phyloP scores from a whole-genome alignment of 2,329 filamentous ascomycete species.

The Aspergillus floridensis region DNA sequence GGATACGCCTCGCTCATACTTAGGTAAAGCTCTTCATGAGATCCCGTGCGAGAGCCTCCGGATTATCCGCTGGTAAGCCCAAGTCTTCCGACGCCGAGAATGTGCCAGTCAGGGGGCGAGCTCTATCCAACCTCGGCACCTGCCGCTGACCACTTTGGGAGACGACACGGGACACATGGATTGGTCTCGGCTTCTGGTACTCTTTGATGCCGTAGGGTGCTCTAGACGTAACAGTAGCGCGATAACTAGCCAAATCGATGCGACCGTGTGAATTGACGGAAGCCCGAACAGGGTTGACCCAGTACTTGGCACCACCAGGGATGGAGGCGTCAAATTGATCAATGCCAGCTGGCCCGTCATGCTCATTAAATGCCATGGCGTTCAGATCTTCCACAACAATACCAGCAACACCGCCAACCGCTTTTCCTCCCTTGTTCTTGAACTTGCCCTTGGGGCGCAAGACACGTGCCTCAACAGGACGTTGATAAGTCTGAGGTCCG shows the following conservation, averaged over 20 bases:
- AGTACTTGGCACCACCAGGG: constrained; percentile 53
- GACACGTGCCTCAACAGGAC: constrained; percentile 58
- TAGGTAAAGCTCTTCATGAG: constrained; percentile 31
- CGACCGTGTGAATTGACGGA: constrained; percentile 45
- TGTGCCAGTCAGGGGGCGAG: constrained; percentile 9
- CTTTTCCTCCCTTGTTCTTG: constrained; percentile 32
- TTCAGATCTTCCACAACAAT: constrained; percentile 41
- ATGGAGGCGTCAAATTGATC: constrained; percentile 44
- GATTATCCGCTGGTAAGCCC: constrained; percentile 13
- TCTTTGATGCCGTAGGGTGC: constrained; percentile 39
- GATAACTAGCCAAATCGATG: constrained; percentile 39
- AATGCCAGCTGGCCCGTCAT: constrained; percentile 42
- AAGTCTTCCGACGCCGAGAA: neutral
- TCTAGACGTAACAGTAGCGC: constrained; percentile 33
- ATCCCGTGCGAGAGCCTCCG: constrained; percentile 32
- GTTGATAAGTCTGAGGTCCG: constrained; percentile 55
- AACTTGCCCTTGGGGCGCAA: constrained; percentile 47
- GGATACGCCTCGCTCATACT: neutral
- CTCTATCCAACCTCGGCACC: constrained; percentile 33
- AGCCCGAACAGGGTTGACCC: constrained; percentile 50
- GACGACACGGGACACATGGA: constrained; percentile 26
- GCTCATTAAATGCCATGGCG: constrained; percentile 32
- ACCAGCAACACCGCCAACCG: constrained; percentile 42
- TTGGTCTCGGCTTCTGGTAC: constrained; percentile 27
- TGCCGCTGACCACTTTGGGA: constrained; percentile 23